Evolutionary conservation across 179 eudicot genomes (phyloP), one percentile per base, ranked within the genome.

Genomic region (Vitellaria paradoxa): DNA sequence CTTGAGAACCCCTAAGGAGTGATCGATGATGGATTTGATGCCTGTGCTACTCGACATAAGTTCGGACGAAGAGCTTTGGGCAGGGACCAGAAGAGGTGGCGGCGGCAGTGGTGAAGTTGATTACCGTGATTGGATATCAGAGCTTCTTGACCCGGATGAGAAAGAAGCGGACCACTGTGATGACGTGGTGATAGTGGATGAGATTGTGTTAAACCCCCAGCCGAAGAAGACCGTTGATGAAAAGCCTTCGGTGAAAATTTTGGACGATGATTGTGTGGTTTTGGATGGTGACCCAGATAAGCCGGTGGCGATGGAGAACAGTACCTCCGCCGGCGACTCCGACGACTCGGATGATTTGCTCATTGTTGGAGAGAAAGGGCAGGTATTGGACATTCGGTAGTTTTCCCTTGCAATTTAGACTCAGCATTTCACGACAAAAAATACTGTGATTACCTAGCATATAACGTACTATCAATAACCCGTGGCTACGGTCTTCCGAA

Each of bases 201-300:
- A 88, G 78, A 83, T 84, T 57, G 20, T 83, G 37, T 80, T 66
- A 37, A 88, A 85, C 5, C 81, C 84, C 0, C 88, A 84, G 70
- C 64, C 56, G 70, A 77, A 8, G 7, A 13, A 52, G 17, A 37
- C 64, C 17, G 49, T 56, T 40, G 64, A 6, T 55, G 47, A 23
- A 20, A 55, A 30, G 72, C 30, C 56, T 3, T 6, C 12, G 59
- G 59, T 3, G 23, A 24, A 53, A 30, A 50, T 40, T 18, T 37
- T n/a, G 66, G 82, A 79, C 74, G 97, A 91, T 78, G 99, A 95
- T 65, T 95, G 99, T 77, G 91, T 95, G 74, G 77, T 95, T 21
- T 85, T 93, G 89, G 97, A 91, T 57, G 87, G 87, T 55, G 97
- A 95, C 69, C 99, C 99, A 0, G 90, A 90, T 75, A 89, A 93